A percentile compares a stretch with the other conserved stretches of the same genome.
These are phyloP conservation scores for Fragaria nilgerrensis DNA, from an alignment of 306 rosid genomes.

Conservation along the genomic window DNA sequence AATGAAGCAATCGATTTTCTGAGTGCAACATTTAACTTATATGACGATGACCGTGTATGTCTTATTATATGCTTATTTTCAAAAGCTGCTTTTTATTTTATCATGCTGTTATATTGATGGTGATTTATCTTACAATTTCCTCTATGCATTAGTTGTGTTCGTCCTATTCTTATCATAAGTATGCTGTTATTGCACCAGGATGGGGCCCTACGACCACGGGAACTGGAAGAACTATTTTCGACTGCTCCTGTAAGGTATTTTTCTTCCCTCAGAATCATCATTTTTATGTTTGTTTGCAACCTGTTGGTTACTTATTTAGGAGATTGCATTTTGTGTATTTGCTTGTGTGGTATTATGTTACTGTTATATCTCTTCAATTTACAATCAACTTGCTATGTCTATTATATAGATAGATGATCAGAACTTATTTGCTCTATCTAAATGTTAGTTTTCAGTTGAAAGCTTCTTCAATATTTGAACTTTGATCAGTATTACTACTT, in stretches of 20 bases:
- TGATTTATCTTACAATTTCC: neutral
- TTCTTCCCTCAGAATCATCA: neutral
- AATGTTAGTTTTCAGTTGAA: slow-evolving; percentile 12
- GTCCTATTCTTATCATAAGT: slow-evolving; percentile 15
- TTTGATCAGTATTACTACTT: slow-evolving; percentile 3
- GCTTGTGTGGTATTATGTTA: neutral
- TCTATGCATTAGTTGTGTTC: slow-evolving; percentile 14
- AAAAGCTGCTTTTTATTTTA: slow-evolving; percentile 8
- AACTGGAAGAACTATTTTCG: slow-evolving; percentile 86
- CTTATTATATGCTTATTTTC: slow-evolving; percentile 4
- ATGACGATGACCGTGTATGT: slow-evolving; percentile 71
- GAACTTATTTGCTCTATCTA: neutral
- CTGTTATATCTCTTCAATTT: neutral
- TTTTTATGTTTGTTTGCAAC: neutral
- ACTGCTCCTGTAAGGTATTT: slow-evolving; percentile 92
- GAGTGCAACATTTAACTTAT: slow-evolving; percentile 69
- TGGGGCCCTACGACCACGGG: slow-evolving; percentile 79
- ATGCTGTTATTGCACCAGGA: slow-evolving; percentile 47
- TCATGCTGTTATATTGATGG: slow-evolving; percentile 7
- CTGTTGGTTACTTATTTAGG: slow-evolving; percentile 1
- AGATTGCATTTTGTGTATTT: neutral
- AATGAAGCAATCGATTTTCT: slow-evolving; percentile 85
- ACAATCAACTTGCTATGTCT: neutral
- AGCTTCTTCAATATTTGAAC: neutral
- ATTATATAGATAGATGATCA: neutral